These are phyloP conservation scores for Lophium mytilinum DNA, from an alignment of 495 filamentous ascomycete species.

Conservation along the genomic window DNA sequence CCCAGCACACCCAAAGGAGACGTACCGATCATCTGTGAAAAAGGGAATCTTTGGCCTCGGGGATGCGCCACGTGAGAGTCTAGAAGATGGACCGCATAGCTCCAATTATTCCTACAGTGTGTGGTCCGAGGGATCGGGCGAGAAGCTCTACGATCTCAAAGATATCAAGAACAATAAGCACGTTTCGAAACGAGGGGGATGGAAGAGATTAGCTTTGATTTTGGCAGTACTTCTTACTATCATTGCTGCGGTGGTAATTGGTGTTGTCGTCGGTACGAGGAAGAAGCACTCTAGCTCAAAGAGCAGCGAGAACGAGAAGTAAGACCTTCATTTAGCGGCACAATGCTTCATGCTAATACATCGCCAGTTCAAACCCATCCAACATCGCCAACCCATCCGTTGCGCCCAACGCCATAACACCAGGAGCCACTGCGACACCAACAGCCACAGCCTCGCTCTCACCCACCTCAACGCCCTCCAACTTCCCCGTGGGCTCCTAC, in stretches of 20 bases:
- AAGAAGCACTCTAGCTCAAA: conserved; percentile 14
- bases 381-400: neutral
- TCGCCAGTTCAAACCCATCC: too few relatives aligned
- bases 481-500: conserved; percentile 50
- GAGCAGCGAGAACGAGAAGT: neutral
- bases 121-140: conserved; percentile 14
- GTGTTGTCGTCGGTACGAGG: conserved; percentile 16
- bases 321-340: neutral
- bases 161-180: conserved; percentile 20
- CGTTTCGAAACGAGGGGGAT: conserved; percentile 27
- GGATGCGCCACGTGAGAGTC: conserved; percentile 18
- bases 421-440: neutral
- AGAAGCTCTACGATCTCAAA: conserved; percentile 10
- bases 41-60: conserved; percentile 10
- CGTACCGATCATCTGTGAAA: conserved; percentile 8
- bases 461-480: conserved; percentile 10
- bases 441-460: conserved; percentile 3
- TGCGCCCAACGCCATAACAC: conserved; percentile 1
- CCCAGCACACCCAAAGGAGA: conserved; percentile 8
- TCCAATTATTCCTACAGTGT: conserved; percentile 5
- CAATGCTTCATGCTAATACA: neutral
- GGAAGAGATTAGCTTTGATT: conserved; percentile 22
- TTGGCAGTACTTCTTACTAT: conserved; percentile 5
- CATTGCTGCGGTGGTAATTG: conserved; percentile 19
- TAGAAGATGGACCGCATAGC: conserved; percentile 5